Evolutionary conservation across 768 basidiomycete species (phyloP).

Genomic region (Porpolomopsis calyptriformis): DNA sequence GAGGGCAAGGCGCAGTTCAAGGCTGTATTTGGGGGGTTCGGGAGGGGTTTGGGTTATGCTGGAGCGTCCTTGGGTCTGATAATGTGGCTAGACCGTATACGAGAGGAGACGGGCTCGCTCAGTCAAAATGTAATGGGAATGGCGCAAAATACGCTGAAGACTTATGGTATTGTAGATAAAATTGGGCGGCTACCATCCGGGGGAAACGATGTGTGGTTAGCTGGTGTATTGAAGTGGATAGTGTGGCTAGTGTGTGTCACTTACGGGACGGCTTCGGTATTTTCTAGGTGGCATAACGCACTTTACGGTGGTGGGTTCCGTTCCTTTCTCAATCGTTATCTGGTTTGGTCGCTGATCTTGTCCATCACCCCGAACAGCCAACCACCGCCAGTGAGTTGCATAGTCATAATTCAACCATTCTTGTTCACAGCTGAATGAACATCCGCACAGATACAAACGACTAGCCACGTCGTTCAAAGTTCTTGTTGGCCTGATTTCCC

Average conservation of each 20-base stretch:
- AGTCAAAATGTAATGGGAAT: not conserved
- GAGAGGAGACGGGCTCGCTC: not conserved
- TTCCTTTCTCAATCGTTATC: constrained; percentile 14
- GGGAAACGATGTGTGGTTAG: not conserved
- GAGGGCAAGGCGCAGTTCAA: constrained; percentile 67
- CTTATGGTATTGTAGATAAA: too few relatives aligned
- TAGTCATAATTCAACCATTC: too few relatives aligned
- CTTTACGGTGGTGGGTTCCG: constrained; percentile 25
- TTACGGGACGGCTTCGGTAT: constrained; percentile 23
- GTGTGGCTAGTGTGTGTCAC: constrained; percentile 14
- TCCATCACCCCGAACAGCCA: too few relatives aligned
- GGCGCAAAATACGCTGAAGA: not conserved
- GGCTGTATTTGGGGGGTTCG: constrained; percentile 45
- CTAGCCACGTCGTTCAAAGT: constrained; percentile 30
- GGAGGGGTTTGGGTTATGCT: constrained; percentile 21
- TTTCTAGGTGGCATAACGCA: constrained; percentile 37
- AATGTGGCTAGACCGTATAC: not conserved
- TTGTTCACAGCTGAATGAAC: too few relatives aligned
- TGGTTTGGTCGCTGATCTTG: too few relatives aligned
- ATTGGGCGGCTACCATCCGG: not conserved
- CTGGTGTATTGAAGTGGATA: not conserved
- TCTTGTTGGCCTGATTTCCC: constrained; percentile 24
- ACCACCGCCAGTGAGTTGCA: too few relatives aligned
- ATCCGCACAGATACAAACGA: too few relatives aligned
- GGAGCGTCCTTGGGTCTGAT: not conserved